Percentiles rank a stretch among this genome's conserved stretches.
These are phyloP conservation scores for Striga hermonthica DNA, from an alignment of 305 asterid species.

Conservation along the genomic window DNA sequence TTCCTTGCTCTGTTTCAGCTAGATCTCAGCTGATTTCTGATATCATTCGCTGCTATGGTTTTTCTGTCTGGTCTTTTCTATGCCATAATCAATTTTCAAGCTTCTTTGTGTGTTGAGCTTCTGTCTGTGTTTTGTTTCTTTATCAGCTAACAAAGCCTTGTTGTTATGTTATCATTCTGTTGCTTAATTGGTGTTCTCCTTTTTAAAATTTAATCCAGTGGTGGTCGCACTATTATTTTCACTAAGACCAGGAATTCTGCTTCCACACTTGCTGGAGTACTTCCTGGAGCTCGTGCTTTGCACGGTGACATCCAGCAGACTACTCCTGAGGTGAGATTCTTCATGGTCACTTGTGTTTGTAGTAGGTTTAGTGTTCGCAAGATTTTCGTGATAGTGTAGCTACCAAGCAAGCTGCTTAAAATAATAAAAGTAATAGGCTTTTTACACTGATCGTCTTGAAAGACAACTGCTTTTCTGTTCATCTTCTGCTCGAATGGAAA, in stretches of 20 bases:
- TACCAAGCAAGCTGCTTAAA: neutral
- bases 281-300: constrained; percentile 92
- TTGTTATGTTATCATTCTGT: constrained; percentile 10
- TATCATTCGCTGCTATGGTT: constrained; percentile 71
- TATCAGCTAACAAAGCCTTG: neutral
- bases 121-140: neutral
- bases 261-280: constrained; percentile 79
- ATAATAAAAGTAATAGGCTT: too few species aligned
- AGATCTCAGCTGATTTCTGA: constrained; percentile 89
- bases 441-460: too few species aligned
- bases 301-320: constrained; percentile 98
- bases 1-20: constrained; percentile 84
- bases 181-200: constrained; percentile 15
- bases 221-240: constrained; percentile 88
- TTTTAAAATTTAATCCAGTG: constrained; percentile 43
- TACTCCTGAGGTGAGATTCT: constrained; percentile 72
- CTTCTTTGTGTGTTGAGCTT: neutral
- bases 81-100: constrained; percentile 3
- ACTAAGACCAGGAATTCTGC: constrained; percentile 88
- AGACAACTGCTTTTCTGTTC: too few species aligned
- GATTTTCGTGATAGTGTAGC: neutral
- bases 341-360: neutral
- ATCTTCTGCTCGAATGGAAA: too few species aligned
- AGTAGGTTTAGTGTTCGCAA: neutral
- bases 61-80: constrained; percentile 16